Evolutionary conservation across 2,329 filamentous ascomycete genomes (phyloP), one percentile per base, ranked within the genome.

Genomic region (Colletotrichum sp.): DNA sequence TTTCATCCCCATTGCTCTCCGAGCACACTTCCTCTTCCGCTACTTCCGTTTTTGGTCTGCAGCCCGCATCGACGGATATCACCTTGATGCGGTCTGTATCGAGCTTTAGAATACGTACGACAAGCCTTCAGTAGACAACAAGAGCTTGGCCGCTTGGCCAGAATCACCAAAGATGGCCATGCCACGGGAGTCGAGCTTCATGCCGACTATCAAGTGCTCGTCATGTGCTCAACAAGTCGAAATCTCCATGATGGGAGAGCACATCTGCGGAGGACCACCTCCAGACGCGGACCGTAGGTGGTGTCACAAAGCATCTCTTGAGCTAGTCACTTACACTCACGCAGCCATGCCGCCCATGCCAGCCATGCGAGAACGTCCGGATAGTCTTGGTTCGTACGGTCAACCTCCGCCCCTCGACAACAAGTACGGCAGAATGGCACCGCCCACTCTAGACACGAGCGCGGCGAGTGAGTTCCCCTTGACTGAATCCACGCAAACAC

Each of bases 151-250:
- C 34, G 29, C 16, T 25, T 32, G 22, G 30, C 63, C 59, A 68
- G 36, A 27, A n/a, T 76, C 77, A 83, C 80, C 80, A 81, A 85
- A 77, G 78, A 90, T 91, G 89, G 85, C 87, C 61, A 83, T 86
- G 77, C 88, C 88, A 80, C 89, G 92, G 82, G 90, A 92, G 83
- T 93, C 92, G 83, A 90, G 91, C 84, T 92, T 96, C 78, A 88
- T 97, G 87, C 95, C 95, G 82, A 93, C 93, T 29, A 95, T 98
- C 86, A 98, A 96, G 89, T 98, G 95, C 86, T 98, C 95, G 69
- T 92, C 90, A 86, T 98, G 95, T 83, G 91, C 92, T 55, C 85
- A 88, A 55, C 92, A 96, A 81, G 95, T 98, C 76, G 93, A 96
- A 82, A 97, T 98, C 79, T 93, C 94, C 55, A 88, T 93, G 84